Evolutionary conservation across 192 early-diverging fungal species (phyloP), one percentile per base, ranked within the genome.

Genomic region (Phycomyces nitens): DNA sequence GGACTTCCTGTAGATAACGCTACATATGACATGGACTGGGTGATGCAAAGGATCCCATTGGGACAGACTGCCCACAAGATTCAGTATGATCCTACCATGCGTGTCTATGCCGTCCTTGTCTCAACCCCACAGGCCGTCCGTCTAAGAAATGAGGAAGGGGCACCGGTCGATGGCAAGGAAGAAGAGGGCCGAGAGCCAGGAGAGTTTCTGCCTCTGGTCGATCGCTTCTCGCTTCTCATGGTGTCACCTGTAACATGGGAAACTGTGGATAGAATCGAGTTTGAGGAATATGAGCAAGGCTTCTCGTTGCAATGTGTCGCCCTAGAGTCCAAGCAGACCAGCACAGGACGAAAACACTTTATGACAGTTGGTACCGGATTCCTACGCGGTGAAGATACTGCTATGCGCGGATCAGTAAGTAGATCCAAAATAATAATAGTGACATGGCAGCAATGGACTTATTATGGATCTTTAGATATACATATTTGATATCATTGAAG

Each of bases 181-280:
- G 10, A 23, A 22, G 47, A 71, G 43, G 58, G 52, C 54, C 59
- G 57, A 21, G 56, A 60, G 18, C 65, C 54, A 54, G 54, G 58
- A 29, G 84, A 73, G 6, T 84, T 88, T 66, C 72, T 80, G 4
- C 93, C 95, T 15, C 62, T 65, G 14, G 73, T 82, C 40, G 78
- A 85, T 12, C 72, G 76, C 16, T 94, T 85, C 68, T 82, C 81
- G 5, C 58, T 99, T 39, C 92, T 96, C 53, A 77, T 99, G 50
- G 80, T 99, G 14, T 97, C 96, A 16, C 94, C 96, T 1, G 84
- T 94, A 0, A 95, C 94, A 16, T 98, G 93, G 93, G 94, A 98
- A 64, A 94, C 90, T 12, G 91, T 95, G 0, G 96, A 98, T 65
- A 70, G 76, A 68, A 85, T 80, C 34, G 64, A 63, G 29, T 78